phyloP scores from a whole-genome alignment of 495 filamentous ascomycete genomes.

The Neurospora sp. region DNA sequence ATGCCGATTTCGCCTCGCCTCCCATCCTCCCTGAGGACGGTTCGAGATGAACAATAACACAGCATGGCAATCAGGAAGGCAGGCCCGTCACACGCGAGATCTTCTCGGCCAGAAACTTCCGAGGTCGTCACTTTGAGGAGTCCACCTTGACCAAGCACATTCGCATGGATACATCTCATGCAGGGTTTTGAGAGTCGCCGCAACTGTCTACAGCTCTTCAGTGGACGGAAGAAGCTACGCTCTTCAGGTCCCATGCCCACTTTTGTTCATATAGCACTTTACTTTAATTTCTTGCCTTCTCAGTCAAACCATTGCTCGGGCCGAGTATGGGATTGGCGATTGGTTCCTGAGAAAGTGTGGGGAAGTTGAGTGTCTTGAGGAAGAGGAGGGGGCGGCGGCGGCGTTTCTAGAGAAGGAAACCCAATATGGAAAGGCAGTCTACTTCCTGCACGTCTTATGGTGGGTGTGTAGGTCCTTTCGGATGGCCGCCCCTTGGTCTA shows the following conservation, averaged over 20 bases:
- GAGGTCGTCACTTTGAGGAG: constrained; percentile 10
- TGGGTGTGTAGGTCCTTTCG: neutral
- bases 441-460: neutral
- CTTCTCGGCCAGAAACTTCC: constrained; percentile 35
- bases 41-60: neutral
- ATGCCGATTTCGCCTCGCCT: neutral
- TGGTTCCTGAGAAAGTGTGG: constrained; percentile 18
- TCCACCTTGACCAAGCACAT: neutral
- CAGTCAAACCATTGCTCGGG: constrained; percentile 15
- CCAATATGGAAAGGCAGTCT: neutral
- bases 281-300: constrained; percentile 16
- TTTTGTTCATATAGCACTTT: constrained; percentile 23
- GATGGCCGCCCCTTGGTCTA: neutral
- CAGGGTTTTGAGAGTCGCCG: neutral
- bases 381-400: neutral
- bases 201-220: neutral
- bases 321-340: constrained; percentile 19
- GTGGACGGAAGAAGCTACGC: neutral
- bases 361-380: constrained; percentile 7
- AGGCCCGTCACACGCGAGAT: constrained; percentile 33
- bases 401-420: neutral
- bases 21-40: neutral
- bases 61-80: constrained; percentile 36
- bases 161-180: neutral
- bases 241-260: constrained; percentile 21